Conservation (phyloP, 2,329 filamentous ascomycete genomes). For the Ilyonectria mors-panacis region DNA sequence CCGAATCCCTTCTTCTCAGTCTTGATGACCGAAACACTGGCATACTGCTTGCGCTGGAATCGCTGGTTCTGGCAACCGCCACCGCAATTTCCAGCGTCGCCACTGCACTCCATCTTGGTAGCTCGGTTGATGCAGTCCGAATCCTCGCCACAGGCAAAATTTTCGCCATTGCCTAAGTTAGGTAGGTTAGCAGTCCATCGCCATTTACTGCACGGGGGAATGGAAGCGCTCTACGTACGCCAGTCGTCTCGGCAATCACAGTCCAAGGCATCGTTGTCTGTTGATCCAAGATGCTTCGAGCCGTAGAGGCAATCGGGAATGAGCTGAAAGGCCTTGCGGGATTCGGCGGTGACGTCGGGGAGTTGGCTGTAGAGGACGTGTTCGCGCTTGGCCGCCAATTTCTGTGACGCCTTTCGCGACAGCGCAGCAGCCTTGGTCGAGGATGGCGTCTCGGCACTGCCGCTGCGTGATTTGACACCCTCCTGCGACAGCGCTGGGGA, state of each 20-base stretch:
- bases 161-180: slow-evolving; percentile 71
- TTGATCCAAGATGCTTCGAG: slow-evolving; percentile 90
- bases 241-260: slow-evolving; percentile 96
- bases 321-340: slow-evolving; percentile 82
- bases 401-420: slow-evolving; percentile 79
- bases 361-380: slow-evolving; percentile 80
- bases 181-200: slow-evolving; percentile 30
- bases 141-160: slow-evolving; percentile 93
- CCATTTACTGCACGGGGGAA: neutral
- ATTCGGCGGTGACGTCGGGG: slow-evolving; percentile 83
- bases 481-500: slow-evolving; percentile 62
- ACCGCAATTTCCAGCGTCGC: slow-evolving; percentile 86
- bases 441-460: slow-evolving; percentile 64
- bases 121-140: slow-evolving; percentile 99
- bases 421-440: slow-evolving; percentile 76
- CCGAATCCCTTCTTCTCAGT: slow-evolving; percentile 98
- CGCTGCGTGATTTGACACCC: slow-evolving; percentile 62
- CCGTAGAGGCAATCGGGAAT: slow-evolving; percentile 92
- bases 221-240: slow-evolving; percentile 74
- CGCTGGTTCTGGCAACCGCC: slow-evolving; percentile 92
- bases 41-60: slow-evolving; percentile 92
- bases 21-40: slow-evolving; percentile 93
- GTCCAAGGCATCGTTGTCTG: slow-evolving; percentile 90
- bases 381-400: slow-evolving; percentile 74
- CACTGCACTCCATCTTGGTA: slow-evolving; percentile 95